A percentile compares a stretch with the other conserved stretches of the same genome.
Conservation (phyloP, 257 asterid species). For the Scutellaria baicalensis region DNA sequence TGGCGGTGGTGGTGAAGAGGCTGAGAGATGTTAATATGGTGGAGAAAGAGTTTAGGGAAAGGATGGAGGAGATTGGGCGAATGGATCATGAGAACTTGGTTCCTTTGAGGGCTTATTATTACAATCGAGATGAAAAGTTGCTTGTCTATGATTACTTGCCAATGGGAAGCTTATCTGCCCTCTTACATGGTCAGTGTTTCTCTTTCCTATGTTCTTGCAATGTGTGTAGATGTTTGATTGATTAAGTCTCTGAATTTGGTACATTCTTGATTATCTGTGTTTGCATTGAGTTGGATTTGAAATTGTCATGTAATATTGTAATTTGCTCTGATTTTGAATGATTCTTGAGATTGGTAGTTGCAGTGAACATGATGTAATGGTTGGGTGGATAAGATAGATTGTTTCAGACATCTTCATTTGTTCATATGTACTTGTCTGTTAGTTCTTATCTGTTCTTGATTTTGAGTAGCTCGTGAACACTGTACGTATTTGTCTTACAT, state of each 20-base stretch:
- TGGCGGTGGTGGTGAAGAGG: conserved; percentile 79
- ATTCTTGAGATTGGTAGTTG: neutral
- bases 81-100: conserved; percentile 60
- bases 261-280: neutral
- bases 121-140: conserved; percentile 64
- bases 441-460: neutral
- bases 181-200: conserved; percentile 62
- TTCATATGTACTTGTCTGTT: neutral
- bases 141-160: conserved; percentile 78
- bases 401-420: neutral
- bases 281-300: neutral
- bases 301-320: neutral
- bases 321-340: neutral
- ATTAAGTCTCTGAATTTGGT: too few relatives aligned
- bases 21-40: conserved; percentile 52
- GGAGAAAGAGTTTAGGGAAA: conserved; percentile 60
- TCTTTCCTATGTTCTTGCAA: neutral
- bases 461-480: neutral
- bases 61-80: conserved; percentile 63
- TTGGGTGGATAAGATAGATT: neutral
- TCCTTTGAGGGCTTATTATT: conserved; percentile 68
- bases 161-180: conserved; percentile 86
- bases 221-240: neutral
- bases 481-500: conserved; percentile 11
- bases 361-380: neutral